Evolutionary conservation across 768 basidiomycete genomes (phyloP).

Genomic region (Calocybe indica): DNA sequence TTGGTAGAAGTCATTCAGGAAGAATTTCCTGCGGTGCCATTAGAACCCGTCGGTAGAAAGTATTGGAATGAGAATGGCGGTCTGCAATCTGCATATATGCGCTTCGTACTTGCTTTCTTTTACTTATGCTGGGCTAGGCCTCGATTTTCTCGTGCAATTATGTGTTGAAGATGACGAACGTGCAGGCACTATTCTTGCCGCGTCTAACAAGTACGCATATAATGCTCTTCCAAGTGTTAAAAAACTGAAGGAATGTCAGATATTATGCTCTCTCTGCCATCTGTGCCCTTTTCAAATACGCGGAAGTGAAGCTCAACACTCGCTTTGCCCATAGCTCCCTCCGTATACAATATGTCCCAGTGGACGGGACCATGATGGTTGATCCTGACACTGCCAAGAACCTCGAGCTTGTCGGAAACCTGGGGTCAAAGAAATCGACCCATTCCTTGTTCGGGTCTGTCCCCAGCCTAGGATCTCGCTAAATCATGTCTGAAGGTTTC

Average conservation of each 20-base stretch:
- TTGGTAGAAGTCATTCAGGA: conserved; percentile 69
- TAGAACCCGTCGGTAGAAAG: conserved; percentile 69
- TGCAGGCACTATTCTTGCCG: conserved; percentile 72
- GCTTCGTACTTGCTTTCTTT: background rate
- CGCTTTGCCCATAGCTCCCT: conserved; percentile 67
- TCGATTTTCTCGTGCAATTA: conserved; percentile 73
- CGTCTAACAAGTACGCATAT: conserved; percentile 68
- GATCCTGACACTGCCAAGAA: conserved; percentile 86
- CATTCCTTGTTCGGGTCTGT: conserved; percentile 79
- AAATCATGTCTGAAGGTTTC: background rate
- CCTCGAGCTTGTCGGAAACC: conserved; percentile 83
- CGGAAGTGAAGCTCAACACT: conserved; percentile 62
- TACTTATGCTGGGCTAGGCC: conserved; percentile 36
- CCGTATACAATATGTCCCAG: conserved; percentile 67
- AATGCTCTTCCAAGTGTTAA: conserved; percentile 1
- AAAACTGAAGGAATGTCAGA: conserved; percentile 31
- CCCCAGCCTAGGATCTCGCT: background rate
- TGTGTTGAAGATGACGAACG: conserved; percentile 79
- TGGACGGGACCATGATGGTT: conserved; percentile 93
- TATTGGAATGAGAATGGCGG: conserved; percentile 87
- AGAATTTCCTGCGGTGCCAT: conserved; percentile 60
- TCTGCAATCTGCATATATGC: conserved; percentile 16
- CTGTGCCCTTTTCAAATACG: conserved; percentile 83
- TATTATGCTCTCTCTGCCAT: conserved; percentile 86
- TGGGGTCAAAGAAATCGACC: conserved; percentile 53